phyloP scores from a whole-genome alignment of 1,284 basidiomycete genomes.

The Mycena citricolor region DNA sequence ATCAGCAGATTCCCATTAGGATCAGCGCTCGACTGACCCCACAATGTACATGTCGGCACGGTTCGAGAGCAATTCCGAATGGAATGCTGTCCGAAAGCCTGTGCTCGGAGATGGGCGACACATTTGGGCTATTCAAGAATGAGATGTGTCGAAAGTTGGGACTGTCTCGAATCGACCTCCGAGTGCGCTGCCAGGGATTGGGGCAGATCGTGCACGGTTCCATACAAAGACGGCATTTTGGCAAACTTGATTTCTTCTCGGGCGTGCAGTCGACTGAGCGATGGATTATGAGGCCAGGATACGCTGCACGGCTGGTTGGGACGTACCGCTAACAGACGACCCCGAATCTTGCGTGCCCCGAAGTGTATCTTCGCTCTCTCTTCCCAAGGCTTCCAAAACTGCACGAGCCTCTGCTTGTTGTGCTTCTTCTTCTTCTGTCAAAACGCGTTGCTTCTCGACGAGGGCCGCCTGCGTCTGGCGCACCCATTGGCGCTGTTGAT shows the following conservation, averaged over 20 bases:
- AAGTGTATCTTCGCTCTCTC: no score
- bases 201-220: constrained; percentile 7
- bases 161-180: constrained; percentile 5
- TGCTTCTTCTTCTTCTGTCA: constrained; percentile 2
- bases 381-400: neutral
- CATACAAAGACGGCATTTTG: constrained; percentile 16
- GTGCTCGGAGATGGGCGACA: constrained; percentile 5
- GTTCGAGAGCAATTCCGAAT: constrained; percentile 8
- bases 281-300: neutral
- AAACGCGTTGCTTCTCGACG: constrained; percentile 4
- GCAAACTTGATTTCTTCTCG: neutral
- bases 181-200: constrained; percentile 23
- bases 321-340: no score
- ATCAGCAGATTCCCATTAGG: neutral
- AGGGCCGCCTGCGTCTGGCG: constrained; percentile 2
- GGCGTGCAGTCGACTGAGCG: neutral
- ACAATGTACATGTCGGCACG: constrained; percentile 23
- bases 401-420: constrained; percentile 9
- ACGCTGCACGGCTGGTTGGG: no score
- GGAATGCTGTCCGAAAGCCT: neutral
- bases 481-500: constrained; percentile 6
- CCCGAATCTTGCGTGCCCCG: no score
- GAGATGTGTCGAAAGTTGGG: neutral
- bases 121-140: constrained; percentile 10
- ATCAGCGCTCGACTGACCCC: constrained; percentile 10